Base-by-base conservation (phyloP, 495 filamentous ascomycete genomes). In the Penicillium parvum region DNA sequence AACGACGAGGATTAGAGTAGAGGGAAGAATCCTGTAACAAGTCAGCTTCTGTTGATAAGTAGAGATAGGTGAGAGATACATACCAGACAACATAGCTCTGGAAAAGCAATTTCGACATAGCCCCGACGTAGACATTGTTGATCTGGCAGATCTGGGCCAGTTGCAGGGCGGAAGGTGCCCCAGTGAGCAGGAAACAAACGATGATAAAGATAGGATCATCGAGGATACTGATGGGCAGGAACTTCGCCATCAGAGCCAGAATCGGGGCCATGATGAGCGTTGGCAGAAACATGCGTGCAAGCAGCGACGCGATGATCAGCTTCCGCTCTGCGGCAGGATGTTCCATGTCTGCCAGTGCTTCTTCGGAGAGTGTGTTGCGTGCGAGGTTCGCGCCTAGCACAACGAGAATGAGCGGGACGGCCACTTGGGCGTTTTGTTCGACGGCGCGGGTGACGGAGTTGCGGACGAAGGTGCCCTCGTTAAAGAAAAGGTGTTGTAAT, bases 141-240 rank as follows among this genome's bases (percentile, higher is more conserved):
- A 97, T 88, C 72, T 97, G 94, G 68, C 92, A 98, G 45, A 98
- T 98, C 69, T 98, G 92, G 5, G 94, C 90, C 52, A 98, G 69
- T 61, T 98, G 92, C 50, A 98, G 74, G 21, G 92, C 92, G 47
- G 88, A 95, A 10, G 92, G 92, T 5, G 92, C 92, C 15, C 92
- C 92, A 1, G 88, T 90, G 50, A 98, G 83, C 33, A 98, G 75
- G 73, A 96, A 98, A 63, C 90, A 96, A 27, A 98, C 94, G 47
- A 97, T 85, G 45, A 97, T 81, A 64, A 98, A 98, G 53, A 98
- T 97, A 5, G 94, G 94, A 54, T 98, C 92, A 62, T 95, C 92
- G 22, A 98, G 68, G 43, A 97, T 97, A 70, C 88, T 94, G 62
- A 98, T 75, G 0, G 88, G 89, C 10, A 94, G 81, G 55, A 83